phyloP scores from a whole-genome alignment of 75 land plant genomes.

The Cryptomeria japonica region DNA sequence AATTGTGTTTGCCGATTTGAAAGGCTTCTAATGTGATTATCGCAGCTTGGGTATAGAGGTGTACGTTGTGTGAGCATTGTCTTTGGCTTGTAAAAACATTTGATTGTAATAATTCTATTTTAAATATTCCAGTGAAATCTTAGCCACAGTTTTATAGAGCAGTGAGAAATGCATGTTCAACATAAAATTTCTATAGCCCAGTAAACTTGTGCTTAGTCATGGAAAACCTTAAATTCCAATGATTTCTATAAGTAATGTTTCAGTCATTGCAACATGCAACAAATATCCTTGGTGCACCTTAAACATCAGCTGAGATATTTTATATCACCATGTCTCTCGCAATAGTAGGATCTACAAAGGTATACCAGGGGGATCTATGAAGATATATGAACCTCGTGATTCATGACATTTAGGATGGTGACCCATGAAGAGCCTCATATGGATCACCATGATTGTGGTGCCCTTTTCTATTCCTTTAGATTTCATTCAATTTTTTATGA shows the following conservation, averaged over 20 bases:
- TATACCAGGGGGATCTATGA: too few relatives aligned
- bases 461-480: too few relatives aligned
- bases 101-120: background rate
- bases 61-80: constrained; percentile 78
- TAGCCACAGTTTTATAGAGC: background rate
- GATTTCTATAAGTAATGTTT: background rate
- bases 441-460: too few relatives aligned
- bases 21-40: constrained; percentile 53
- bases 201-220: background rate
- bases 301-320: constrained; percentile 44
- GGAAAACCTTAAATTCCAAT: background rate
- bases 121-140: too few relatives aligned
- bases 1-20: constrained; percentile 47
- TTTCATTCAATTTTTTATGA: constrained; percentile 77
- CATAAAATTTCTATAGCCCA: background rate
- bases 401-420: constrained; percentile 93
- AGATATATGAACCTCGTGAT: constrained; percentile 40
- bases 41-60: constrained; percentile 70
- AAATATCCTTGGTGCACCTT: constrained; percentile 16
- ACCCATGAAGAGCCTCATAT: constrained; percentile 61
- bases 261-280: background rate
- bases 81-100: background rate
- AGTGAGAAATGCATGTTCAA: background rate
- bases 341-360: constrained; percentile 66
- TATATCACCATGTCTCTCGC: constrained; percentile 77